Conservation (phyloP, 1,284 basidiomycete genomes). For the Rhodotorula mucilaginosa region DNA sequence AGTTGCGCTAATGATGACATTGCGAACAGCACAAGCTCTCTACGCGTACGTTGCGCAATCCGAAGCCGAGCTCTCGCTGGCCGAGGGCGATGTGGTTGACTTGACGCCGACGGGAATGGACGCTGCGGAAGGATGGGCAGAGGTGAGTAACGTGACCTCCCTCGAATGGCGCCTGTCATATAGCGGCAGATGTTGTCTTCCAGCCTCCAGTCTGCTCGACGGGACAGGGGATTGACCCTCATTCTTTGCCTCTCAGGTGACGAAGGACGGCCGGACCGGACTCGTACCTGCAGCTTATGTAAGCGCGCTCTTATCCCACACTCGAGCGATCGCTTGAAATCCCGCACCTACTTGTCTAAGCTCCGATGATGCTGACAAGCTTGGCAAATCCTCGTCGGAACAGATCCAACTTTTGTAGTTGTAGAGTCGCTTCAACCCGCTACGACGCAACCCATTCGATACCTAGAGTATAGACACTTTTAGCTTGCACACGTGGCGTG, state of each 20-base stretch:
- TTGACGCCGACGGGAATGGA: slow-evolving; percentile 52
- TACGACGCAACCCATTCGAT: too few relatives aligned
- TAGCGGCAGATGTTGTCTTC: neutral
- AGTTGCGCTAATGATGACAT: too few relatives aligned
- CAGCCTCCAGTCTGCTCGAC: neutral
- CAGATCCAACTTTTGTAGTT: too few relatives aligned
- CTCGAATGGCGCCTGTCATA: too few relatives aligned
- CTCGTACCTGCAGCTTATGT: slow-evolving; percentile 40
- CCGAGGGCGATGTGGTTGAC: slow-evolving; percentile 62
- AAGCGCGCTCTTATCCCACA: neutral
- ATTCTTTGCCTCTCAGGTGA: neutral
- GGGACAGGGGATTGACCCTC: neutral
- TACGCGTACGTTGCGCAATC: slow-evolving; percentile 68
- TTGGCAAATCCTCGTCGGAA: too few relatives aligned
- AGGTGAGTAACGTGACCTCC: slow-evolving; percentile 18
- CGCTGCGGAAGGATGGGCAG: slow-evolving; percentile 36
- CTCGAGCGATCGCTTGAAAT: too few relatives aligned
- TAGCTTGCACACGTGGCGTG: too few relatives aligned
- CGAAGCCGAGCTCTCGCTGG: slow-evolving; percentile 65
- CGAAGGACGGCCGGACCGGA: slow-evolving; percentile 29
- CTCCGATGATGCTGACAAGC: too few relatives aligned
- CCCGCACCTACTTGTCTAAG: too few relatives aligned
- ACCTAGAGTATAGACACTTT: too few relatives aligned
- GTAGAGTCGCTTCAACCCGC: too few relatives aligned
- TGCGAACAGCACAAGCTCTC: slow-evolving; percentile 62